Base-by-base conservation (phyloP, 305 asterid genomes). In the Ilex paraguariensis region DNA sequence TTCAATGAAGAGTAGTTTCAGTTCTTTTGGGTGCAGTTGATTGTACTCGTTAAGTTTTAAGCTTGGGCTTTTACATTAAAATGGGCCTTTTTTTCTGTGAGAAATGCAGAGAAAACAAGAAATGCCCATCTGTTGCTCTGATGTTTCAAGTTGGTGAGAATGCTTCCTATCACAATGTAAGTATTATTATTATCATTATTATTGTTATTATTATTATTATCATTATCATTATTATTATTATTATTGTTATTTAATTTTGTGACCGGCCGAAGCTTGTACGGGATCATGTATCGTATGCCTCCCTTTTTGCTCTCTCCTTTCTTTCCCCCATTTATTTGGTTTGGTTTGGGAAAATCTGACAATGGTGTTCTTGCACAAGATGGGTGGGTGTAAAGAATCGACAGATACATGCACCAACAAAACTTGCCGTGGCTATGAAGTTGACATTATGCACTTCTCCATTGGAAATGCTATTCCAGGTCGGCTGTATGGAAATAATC, bases 391-490 rank as follows among this genome's bases (percentile, higher is more conserved):
- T 30, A 75, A 64, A 64, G 77, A 85, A 75, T 78, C 56, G 66
- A 78, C 77, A 6, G 75, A 61, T 71, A 60, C 81, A 68, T 85
- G 93, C 82, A 74, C 82, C 7, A 82, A 76, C 79, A 81, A 78
- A 80, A 82, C 82, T 56, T 82, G 90, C 73, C 83, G 66, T 14
- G 86, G 87, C 64, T 77, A 82, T 66, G 89, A 85, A 73, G 87
- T 82, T 71, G 93, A 85, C 70, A 79, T 85, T 56, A 71, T 85
- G 89, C 89, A 81, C 73, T 85, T 85, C 79, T 82, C 89, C n/a
- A 67, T 77, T 31, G 89, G 89, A 67, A 78, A 52, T 72, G 84
- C 93, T 48, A 78, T 85, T 66, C 93, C 93, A 31, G 89, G 93
- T 67, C 71, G 93, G 63, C 82, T 82, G 7, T 85, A 82, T 60